Evolutionary conservation across 805 yeast genomes (phyloP).

Genomic region (Metschnikowia cubensis): DNA sequence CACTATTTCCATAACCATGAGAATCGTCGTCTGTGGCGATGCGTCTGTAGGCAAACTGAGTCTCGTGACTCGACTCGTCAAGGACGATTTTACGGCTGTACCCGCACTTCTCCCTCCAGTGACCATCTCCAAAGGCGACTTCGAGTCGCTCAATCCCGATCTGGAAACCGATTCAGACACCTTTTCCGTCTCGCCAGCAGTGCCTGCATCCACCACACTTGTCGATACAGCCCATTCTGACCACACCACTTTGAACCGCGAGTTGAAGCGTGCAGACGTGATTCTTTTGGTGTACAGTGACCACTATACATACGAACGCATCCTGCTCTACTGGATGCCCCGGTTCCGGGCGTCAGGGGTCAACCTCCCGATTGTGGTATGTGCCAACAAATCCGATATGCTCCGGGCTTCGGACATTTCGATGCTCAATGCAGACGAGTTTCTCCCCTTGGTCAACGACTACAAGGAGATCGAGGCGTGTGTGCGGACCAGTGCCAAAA

Average conservation of each 20-base stretch:
- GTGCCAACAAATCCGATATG: conserved; percentile 75
- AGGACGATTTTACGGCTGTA: conserved; percentile 73
- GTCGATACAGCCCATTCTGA: conserved; percentile 80
- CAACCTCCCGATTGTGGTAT: conserved; percentile 85
- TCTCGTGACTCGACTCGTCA: conserved; percentile 72
- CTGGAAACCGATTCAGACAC: conserved; percentile 6
- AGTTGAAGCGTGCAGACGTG: conserved; percentile 81
- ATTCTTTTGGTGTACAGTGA: conserved; percentile 94
- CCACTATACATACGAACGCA: conserved; percentile 89
- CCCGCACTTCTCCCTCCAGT: conserved; percentile 81
- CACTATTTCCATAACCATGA: conserved; percentile 23
- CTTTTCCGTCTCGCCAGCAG: conserved; percentile 21
- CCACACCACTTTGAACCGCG: conserved; percentile 55
- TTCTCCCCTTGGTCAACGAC: conserved; percentile 80
- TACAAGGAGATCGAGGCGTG: conserved; percentile 94
- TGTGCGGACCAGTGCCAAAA: conserved; percentile 80
- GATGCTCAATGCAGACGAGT: conserved; percentile 60
- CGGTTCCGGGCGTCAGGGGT: conserved; percentile 89
- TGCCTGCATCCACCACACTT: conserved; percentile 56
- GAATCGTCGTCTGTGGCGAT: conserved; percentile 93
- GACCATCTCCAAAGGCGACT: conserved; percentile 64
- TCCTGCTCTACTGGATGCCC: conserved; percentile 92
- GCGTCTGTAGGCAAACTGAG: conserved; percentile 86
- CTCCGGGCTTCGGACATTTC: conserved; percentile 38
- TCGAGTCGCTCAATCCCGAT: conserved; percentile 38